Conservation (phyloP, 495 filamentous ascomycete species). For the Copromyces sp. region DNA sequence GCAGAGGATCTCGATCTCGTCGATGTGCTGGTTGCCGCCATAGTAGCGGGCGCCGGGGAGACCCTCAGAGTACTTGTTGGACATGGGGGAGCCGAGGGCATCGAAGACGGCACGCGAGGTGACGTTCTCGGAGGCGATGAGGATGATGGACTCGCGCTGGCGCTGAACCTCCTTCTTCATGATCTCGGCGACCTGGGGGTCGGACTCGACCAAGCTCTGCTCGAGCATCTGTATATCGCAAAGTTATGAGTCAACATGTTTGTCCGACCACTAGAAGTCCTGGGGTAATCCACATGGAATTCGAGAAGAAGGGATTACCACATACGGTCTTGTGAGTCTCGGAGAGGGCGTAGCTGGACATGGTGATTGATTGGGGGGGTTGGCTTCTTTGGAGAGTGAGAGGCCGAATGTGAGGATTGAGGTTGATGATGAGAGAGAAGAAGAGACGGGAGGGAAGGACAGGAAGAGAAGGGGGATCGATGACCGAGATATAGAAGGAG, state of each 20-base stretch:
- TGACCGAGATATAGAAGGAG: slow-evolving; percentile 2
- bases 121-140: slow-evolving; percentile 92
- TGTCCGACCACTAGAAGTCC: neutral
- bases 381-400: neutral
- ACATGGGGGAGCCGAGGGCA: slow-evolving; percentile 82
- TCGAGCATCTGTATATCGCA: slow-evolving; percentile 63
- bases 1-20: slow-evolving; percentile 90
- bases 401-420: neutral
- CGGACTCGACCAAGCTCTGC: slow-evolving; percentile 69
- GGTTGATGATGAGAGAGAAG: neutral
- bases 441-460: neutral
- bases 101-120: slow-evolving; percentile 85
- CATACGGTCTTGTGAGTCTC: slow-evolving; percentile 80
- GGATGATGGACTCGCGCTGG: slow-evolving; percentile 94
- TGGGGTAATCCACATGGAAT: neutral
- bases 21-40: slow-evolving; percentile 98
- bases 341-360: slow-evolving; percentile 71
- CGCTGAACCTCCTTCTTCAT: slow-evolving; percentile 96
- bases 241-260: slow-evolving; percentile 39
- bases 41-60: slow-evolving; percentile 99
- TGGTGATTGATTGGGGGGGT: slow-evolving; percentile 13
- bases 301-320: neutral
- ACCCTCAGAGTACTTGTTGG: slow-evolving; percentile 99
- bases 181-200: slow-evolving; percentile 86
- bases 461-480: slow-evolving; percentile 5